Base-by-base conservation (phyloP, 495 filamentous ascomycete species). In the Aspergillus nanangensis region DNA sequence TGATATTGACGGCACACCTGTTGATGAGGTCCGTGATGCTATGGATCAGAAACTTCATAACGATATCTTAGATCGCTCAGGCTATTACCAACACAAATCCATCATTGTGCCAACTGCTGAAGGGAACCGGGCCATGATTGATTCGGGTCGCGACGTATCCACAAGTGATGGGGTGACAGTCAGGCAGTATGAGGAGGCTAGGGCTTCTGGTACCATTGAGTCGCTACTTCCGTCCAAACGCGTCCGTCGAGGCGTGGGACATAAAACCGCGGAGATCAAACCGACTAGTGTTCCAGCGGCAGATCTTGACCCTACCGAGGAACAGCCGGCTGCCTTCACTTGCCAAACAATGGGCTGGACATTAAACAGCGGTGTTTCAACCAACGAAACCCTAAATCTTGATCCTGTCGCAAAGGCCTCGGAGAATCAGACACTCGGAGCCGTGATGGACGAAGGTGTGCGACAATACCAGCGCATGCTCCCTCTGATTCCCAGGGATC, bases 31-130 rank as follows among this genome's bases (percentile, higher is more conserved):
- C n/a, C 82, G 83, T 46, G 93, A 99, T 66, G 76, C 76, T 34
- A 79, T 88, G 59, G 88, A 89, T 18, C 88, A 96, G 57, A 87
- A 84, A 37, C 77, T 99, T 0, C 96, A 90, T 71, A 96, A 96
- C 50, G 89, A 97, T 61, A 83, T 94, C 17, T 78, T 96, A 8
- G 93, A 97, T 51, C 80, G 92, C 35, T 88, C 91, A 19, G 92
- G 90, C 51, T 79, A 82, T 32, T 97, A 90, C 60, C 90, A 95
- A 47, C 86, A 88, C 55, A 86, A 87, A 61, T 70, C 78, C 13
- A 69, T 79, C 17, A 70, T 82, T 5, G 73, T 74, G 8, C 79
- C 82, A 46, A 84, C 87, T 23, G 82, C 90, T 5, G 86, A 95
- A 65, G 93, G 92, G 15, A 87, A 96, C 56, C 82, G 80, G 48